Base-by-base conservation (phyloP, 2,329 filamentous ascomycete genomes). In the Byssochlamys sp. region DNA sequence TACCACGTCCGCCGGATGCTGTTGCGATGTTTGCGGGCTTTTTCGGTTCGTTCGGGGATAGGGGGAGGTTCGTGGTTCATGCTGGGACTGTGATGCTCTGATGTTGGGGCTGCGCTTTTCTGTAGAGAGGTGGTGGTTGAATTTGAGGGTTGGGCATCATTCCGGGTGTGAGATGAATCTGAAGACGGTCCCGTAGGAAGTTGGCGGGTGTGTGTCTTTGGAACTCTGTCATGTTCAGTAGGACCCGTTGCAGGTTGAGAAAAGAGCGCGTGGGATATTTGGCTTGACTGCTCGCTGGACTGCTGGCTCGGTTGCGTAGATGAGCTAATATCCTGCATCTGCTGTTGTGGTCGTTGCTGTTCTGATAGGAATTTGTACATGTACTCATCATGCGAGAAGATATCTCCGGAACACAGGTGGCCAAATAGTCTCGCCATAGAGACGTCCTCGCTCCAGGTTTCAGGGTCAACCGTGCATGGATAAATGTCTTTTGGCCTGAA, bases 401-500 rank as follows among this genome's bases (percentile, higher is more conserved):
- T 61, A 0, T 76, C 68, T 0, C 76, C 80, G 0, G 81, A 83
- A 69, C 90, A 95, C 28, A 84, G 73, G 25, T 83, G 71, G 0
- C 89, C 88, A 65, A 96, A 96, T 0, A 96, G 77, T 0, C 71
- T 74, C n/a, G 75, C 62, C 61, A 96, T 88, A 4, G 84, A 86
- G 6, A 85, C 73, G 5, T 74, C 72, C 59, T 84, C 77, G 28
- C 75, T 75, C 91, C 91, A 96, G 1, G 75, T 74, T 0, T 71
- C 65, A 14, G 80, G 72, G 59, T 90, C 80, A 1, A 87, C 83
- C 0, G 90, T 95, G 67, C 91, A 96, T 0, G 91, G 90, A 77
- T 87, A 88, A 1, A 96, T 77, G 64, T 96, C 90, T 52, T 75
- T 83, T 0, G 91, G 91, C 28, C 76, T 81, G 64, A 96, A 88